A percentile compares a stretch with the other conserved stretches of the same genome.
phyloP scores from a whole-genome alignment of 2,329 filamentous ascomycete genomes.

The Xylariaceae sp. region DNA sequence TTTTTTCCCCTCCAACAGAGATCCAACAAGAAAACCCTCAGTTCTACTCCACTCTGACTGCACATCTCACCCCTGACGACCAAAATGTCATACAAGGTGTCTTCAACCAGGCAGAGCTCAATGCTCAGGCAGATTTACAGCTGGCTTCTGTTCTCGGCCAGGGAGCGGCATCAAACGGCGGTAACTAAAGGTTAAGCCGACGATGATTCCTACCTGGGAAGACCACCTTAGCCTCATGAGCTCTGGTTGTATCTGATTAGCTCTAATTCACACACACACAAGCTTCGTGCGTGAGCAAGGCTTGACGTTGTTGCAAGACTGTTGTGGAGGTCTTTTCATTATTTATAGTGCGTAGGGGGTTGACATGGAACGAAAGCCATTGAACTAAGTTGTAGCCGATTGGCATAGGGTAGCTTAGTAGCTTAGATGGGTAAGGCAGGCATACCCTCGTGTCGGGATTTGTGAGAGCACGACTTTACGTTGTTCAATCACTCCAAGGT shows the following conservation, averaged over 20 bases:
- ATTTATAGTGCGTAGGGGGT: conserved; percentile 5
- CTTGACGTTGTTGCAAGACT: conserved; percentile 1
- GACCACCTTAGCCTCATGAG: too few species aligned
- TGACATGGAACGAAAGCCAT: conserved; percentile 6
- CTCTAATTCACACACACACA: neutral
- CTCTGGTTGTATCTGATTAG: neutral
- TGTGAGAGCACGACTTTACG: conserved; percentile 7
- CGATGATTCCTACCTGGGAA: too few species aligned
- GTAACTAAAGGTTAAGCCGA: conserved; percentile 6
- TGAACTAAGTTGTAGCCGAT: conserved; percentile 9
- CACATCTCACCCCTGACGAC: conserved; percentile 33
- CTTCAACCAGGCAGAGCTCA: conserved; percentile 26
- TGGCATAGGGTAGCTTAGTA: conserved; percentile 16
- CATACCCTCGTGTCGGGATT: conserved; percentile 9
- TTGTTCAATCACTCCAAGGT: conserved; percentile 7
- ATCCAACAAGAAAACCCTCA: conserved; percentile 88
- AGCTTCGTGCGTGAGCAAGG: neutral
- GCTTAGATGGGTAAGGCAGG: conserved; percentile 5
- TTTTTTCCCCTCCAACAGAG: conserved; percentile 43
- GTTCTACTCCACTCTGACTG: conserved; percentile 75
- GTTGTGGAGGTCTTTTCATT: conserved; percentile 1
- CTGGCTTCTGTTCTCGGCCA: conserved; percentile 13
- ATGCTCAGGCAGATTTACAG: conserved; percentile 23
- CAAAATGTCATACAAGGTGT: conserved; percentile 23
- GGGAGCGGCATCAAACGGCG: conserved; percentile 19